A percentile compares a stretch with the other conserved stretches of the same genome.
Conservation (phyloP, 2,329 filamentous ascomycete species). For the Colletotrichum liaoningense region DNA sequence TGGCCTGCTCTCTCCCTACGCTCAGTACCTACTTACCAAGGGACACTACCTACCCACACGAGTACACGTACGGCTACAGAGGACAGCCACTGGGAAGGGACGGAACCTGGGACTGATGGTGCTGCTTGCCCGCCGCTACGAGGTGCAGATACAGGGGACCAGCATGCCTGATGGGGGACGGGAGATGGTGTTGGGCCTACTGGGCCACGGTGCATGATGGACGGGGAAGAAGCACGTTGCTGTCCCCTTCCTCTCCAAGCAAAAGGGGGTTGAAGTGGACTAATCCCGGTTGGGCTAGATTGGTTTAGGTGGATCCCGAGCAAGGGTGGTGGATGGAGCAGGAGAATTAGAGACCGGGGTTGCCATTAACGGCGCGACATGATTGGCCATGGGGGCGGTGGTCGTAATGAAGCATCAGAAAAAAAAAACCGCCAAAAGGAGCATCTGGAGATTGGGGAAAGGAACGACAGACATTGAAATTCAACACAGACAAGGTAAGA, state of each 20-base stretch:
- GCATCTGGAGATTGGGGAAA: slow-evolving; percentile 32
- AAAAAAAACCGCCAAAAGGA: slow-evolving; percentile 34
- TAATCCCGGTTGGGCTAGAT: slow-evolving; percentile 20
- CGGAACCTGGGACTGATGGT: not conserved
- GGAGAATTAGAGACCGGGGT: slow-evolving; percentile 31
- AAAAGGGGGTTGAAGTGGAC: slow-evolving; percentile 31
- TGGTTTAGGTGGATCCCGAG: slow-evolving; percentile 5
- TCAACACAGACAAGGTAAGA: slow-evolving; percentile 11
- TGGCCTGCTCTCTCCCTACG: not conserved
- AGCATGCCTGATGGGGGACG: not conserved
- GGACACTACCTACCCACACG: not conserved
- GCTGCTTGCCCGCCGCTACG: not conserved
- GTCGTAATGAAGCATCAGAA: slow-evolving; percentile 35
- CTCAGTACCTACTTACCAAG: not conserved
- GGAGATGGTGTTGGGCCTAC: not conserved
- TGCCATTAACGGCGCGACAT: not conserved
- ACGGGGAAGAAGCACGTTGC: slow-evolving; percentile 23
- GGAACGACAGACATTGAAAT: slow-evolving; percentile 19
- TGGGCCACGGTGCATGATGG: not conserved
- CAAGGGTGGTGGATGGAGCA: slow-evolving; percentile 25
- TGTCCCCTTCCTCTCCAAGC: slow-evolving; percentile 5
- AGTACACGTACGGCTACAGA: not conserved
- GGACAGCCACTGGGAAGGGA: not conserved
- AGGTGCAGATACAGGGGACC: slow-evolving; percentile 4
- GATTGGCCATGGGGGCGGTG: slow-evolving; percentile 13